These are phyloP conservation scores for Salisapilia sapeloensis DNA, from an alignment of 352 stramenopile species.

Conservation along the genomic window DNA sequence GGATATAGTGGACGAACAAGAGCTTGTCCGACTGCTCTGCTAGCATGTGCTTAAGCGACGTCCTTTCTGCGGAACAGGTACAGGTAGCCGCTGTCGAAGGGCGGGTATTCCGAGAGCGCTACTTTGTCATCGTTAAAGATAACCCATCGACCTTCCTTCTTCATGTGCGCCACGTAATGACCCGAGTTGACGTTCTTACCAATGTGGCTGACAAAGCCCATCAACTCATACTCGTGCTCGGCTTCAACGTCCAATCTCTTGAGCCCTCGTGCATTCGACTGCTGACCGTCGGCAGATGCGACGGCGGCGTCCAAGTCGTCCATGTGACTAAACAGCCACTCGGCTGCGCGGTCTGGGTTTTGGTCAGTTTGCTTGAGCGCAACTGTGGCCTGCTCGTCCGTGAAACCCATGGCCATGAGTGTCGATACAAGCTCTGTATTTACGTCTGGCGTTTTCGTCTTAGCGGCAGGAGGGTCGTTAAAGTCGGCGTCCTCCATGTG, in stretches of 20 bases:
- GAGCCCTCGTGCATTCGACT: constrained; percentile 2
- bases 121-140: constrained; percentile 99
- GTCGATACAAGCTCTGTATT: constrained; percentile 52
- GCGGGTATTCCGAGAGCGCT: constrained; percentile 86
- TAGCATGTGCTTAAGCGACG: constrained; percentile 6
- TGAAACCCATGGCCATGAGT: constrained; percentile 80
- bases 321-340: constrained; percentile 98
- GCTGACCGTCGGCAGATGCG: constrained; percentile 6
- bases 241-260: constrained; percentile 41
- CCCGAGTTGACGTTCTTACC: constrained; percentile 95
- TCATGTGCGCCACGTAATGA: constrained; percentile 98
- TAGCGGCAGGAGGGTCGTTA: constrained; percentile 76
- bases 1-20: constrained; percentile 53
- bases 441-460: constrained; percentile 29
- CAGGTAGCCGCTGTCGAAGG: constrained; percentile 90
- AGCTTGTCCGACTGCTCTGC: constrained; percentile 30
- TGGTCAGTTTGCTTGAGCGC: constrained; percentile 86
- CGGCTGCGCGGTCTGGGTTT: constrained; percentile 86
- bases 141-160: constrained; percentile 92
- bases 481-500: constrained; percentile 98
- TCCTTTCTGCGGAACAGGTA: constrained; percentile 86
- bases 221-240: constrained; percentile 81
- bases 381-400: constrained; percentile 79
- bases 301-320: constrained; percentile 89
- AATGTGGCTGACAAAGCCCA: constrained; percentile 98